A percentile compares a stretch with the other conserved stretches of the same genome.
phyloP scores from a whole-genome alignment of 805 yeast species.

The Starmera dryadoides region DNA sequence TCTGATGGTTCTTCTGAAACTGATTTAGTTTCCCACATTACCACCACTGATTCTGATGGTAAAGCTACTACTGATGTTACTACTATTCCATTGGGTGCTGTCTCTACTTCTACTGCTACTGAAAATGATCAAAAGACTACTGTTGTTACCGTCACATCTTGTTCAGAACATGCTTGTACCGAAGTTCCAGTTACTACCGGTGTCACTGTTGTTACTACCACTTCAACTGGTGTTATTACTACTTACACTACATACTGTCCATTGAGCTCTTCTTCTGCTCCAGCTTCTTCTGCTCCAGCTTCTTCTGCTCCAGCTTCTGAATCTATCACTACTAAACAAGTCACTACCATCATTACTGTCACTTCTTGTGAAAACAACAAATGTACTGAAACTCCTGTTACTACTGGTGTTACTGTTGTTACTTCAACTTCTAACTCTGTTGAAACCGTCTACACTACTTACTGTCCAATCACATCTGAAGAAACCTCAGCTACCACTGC shows the following conservation, averaged over 20 bases:
- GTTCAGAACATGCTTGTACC: conserved; percentile 25
- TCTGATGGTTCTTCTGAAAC: neutral
- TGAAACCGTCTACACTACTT: neutral
- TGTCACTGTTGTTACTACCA: conserved; percentile 20
- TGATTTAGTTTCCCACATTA: neutral
- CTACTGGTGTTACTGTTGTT: conserved; percentile 7
- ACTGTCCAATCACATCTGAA: neutral
- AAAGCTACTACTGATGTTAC: neutral
- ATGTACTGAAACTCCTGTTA: conserved; percentile 20
- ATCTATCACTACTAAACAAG: conserved; percentile 17
- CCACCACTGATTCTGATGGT: neutral
- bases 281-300: conserved; percentile 1
- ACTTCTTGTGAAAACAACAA: conserved; percentile 23
- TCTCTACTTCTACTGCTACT: neutral
- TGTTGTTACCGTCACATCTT: conserved; percentile 27
- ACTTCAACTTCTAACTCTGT: conserved; percentile 3
- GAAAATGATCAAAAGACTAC: conserved; percentile 15
- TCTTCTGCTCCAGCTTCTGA: neutral
- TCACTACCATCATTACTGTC: conserved; percentile 20
- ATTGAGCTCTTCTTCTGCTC: neutral
- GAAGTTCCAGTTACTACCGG: conserved; percentile 24
- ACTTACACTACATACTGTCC: conserved; percentile 20
- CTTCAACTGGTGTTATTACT: conserved; percentile 6
- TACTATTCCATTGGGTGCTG: neutral
- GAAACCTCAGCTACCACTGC: too few relatives aligned